Base-by-base conservation (phyloP, 2,329 filamentous ascomycete genomes). In the Dothiorella sarmentorum region DNA sequence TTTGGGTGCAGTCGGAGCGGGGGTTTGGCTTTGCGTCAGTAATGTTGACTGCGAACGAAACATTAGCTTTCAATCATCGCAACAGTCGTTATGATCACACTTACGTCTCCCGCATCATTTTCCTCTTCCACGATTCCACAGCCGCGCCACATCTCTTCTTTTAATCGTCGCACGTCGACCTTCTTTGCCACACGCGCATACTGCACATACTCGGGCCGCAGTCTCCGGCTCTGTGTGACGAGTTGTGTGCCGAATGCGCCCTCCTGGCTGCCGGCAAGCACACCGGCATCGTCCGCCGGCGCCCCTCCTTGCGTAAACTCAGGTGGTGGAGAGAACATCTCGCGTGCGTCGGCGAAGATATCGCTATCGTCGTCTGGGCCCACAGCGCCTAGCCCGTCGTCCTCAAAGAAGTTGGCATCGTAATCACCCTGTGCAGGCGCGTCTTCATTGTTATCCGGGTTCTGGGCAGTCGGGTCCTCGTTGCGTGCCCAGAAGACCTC, bases 341-440 rank as follows among this genome's bases (percentile, higher is more conserved):
- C 90, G 44, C 87, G 80, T 27, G 90, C 90, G 71, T 94, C 90
- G 3, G 89, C 88, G 72, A 94, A 94, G 66, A 89, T 87, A 61
- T 81, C 78, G 55, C 89, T 87, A 47, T 88, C 88, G 40, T 87
- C 86, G 17, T 82, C 80, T 4, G 79, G 85, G 10, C 83, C 86
- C 1, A 83, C 78, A 66, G 90, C 83, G 1, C 87, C 86, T 63
- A 92, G 77, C 1, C 83, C 87, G 65, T 93, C 90, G 68, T 97
- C 94, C 67, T 94, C 88, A 78, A 97, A 99, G 82, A 97, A 99
- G 73, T 97, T 89, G 60, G 94, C 93, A 71, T 97, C 91, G 73
- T 55, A 53, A 10, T 18, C 20, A 13, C 35, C 45, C 17, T 40
- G 43, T 15, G 38, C 51, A 55, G 61, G 26, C 67, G 66, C 69